Percentiles rank a stretch among this genome's conserved stretches.
Conservation (phyloP, 805 yeast species). For the Vanderwaltozyma yarrowii region DNA sequence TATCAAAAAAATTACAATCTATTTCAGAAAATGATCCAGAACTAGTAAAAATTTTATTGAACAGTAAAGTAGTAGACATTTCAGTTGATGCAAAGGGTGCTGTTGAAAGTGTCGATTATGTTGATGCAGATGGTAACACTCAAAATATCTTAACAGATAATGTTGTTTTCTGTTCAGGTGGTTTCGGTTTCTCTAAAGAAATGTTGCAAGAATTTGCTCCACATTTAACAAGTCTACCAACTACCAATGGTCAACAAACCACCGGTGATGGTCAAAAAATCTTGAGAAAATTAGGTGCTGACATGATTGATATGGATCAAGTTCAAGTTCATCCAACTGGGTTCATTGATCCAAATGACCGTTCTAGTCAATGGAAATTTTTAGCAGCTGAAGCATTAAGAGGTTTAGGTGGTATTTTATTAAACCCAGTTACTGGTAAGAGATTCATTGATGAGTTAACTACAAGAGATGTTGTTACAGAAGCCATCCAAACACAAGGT, state of each 20-base stretch:
- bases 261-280: constrained; percentile 52
- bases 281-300: constrained; percentile 37
- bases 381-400: constrained; percentile 54
- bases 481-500: constrained; percentile 30
- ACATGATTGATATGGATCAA: constrained; percentile 46
- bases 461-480: constrained; percentile 45
- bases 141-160: constrained; percentile 22
- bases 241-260: constrained; percentile 48
- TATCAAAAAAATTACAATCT: constrained; percentile 31
- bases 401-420: constrained; percentile 48
- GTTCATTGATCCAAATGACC: constrained; percentile 37
- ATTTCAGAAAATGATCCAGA: constrained; percentile 19
- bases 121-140: constrained; percentile 22
- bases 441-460: constrained; percentile 45
- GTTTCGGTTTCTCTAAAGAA: constrained; percentile 36
- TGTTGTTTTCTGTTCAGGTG: constrained; percentile 52
- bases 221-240: constrained; percentile 37
- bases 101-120: constrained; percentile 37
- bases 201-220: constrained; percentile 37
- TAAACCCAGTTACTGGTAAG: constrained; percentile 35
- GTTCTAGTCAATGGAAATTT: constrained; percentile 37
- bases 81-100: constrained; percentile 16
- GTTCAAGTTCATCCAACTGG: constrained; percentile 61
- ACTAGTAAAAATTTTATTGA: constrained; percentile 30
- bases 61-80: constrained; percentile 32